Evolutionary conservation across 2,329 filamentous ascomycete species (phyloP), one percentile per base, ranked within the genome.

Genomic region (Alternaria gansuensis): DNA sequence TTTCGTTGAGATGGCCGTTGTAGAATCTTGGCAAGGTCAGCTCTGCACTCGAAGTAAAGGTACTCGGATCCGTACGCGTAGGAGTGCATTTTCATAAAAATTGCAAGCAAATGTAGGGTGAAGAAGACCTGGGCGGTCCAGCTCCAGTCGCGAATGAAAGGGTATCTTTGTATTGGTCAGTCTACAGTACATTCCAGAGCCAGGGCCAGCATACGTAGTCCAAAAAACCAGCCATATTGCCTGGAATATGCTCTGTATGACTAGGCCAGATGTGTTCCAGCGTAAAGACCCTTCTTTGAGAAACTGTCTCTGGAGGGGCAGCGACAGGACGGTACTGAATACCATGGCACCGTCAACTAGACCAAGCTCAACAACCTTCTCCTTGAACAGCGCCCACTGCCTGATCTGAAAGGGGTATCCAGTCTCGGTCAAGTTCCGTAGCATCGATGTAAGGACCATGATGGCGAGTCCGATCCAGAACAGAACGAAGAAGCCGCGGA

Each of bases 41-140:
- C 45, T 21, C 8, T 29, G 2, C 11, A 24, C 10, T 11, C 7
- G 3, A 49, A n/a, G 9, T 23, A 9, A 8, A 39, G 17, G 6
- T 37, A 14, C 2, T 14, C 4, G 21, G 28, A 23, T 21, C 50
- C 74, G 23, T 62, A 77, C 73, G 92, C 91, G 74, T 97, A 99
- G 5, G 93, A 97, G 77, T 99, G 95, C 88, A 98, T 95, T 83
- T 99, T 99, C 95, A 99, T 99, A 50, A 97, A 87, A 21, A 99
- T 84, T 7, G 92, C 90, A 79, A 99, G 87, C 41, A 93, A 90
- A 78, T 99, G 95, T 33, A 99, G 83, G 10, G 93, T 90, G 68
- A 99, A 86, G 77, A 96, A 99, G 37, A 99, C 95, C 74, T 98
- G 95, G 3, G 94, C 89, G 0, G 95, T 99, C 95, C 95, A 99